Base-by-base conservation (phyloP, 2,329 filamentous ascomycete genomes). In the Lachnellula suecica region DNA sequence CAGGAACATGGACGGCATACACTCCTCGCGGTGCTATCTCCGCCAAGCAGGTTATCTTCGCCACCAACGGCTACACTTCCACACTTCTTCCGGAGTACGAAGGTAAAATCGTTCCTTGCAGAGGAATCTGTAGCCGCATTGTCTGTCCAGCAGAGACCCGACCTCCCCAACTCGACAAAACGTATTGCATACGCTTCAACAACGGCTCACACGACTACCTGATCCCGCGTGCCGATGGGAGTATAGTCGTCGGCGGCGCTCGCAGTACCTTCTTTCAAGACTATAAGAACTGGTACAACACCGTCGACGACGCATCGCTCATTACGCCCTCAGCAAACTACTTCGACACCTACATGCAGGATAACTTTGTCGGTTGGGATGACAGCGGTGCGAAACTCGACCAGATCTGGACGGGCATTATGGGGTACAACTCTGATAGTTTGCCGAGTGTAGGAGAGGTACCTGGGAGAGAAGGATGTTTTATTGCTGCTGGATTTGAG, bases 31-130 rank as follows among this genome's bases (percentile, higher is more conserved):
- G 85, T 8, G 62, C 52, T 0, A 77, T 86, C 47, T 66, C 60
- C 7, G 74, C 85, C 1, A 71, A 71, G 19, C 77, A 75, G 34
- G 71, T 89, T 17, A 71, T 89, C 24, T 74, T 87, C 40, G 84
- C 85, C 15, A 88, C 83, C 1, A 89, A 89, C 59, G 85, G 74
- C 13, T 89, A 88, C 65, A 87, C 84, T 0, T 78, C 82, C 1
- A 74, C 78, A 11, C 65, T 89, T 6, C 70, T 85, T 2, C 83
- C 83, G 0, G 66, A 75, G 79, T 62, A 58, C 37, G 11, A 38
- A 4, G 35, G 44, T 54, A 76, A 80, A 11, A 87, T 89, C 53
- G 74, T 86, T 9, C 86, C 86, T 0, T 82, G 76, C 11, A 70
- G 77, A 6, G 78, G 77, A 1, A 68, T 69, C 2, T 69, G 67